A percentile compares a stretch with the other conserved stretches of the same genome.
phyloP scores from a whole-genome alignment of 2,329 filamentous ascomycete species.

The Botrytis cinerea region DNA sequence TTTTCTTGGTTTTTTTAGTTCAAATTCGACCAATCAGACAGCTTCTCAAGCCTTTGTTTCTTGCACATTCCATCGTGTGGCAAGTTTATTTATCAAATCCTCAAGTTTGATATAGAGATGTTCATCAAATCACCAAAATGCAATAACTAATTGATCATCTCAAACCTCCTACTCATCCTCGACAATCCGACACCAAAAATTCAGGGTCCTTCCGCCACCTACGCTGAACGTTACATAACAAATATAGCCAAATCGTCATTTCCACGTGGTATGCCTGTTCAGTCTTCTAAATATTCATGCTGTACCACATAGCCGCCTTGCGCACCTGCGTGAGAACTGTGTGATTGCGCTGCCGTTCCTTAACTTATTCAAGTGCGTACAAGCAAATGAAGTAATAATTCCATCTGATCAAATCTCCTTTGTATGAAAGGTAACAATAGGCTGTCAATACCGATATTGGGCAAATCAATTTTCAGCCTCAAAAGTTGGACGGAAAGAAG shows the following conservation, averaged over 20 bases:
- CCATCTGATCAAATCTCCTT: neutral
- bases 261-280: conserved; percentile 23
- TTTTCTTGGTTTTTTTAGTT: neutral
- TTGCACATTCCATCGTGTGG: conserved; percentile 1
- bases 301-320: neutral
- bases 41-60: neutral
- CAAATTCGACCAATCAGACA: neutral
- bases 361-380: neutral
- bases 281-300: neutral
- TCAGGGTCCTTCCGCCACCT: conserved; percentile 8
- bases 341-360: neutral
- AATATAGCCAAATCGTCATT: conserved; percentile 20
- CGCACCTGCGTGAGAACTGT: neutral
- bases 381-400: neutral
- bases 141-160: conserved; percentile 3
- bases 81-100: neutral
- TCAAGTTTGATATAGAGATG: neutral
- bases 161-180: neutral
- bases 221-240: conserved; percentile 6
- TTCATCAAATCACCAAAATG: neutral
- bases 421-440: neutral
- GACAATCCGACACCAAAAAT: neutral
- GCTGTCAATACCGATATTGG: neutral
- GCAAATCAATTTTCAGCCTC: neutral
- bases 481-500: neutral